A percentile compares a stretch with the other conserved stretches of the same genome.
These are phyloP conservation scores for Acmispon strigosus DNA, from an alignment of 306 rosid genomes.

Conservation along the genomic window DNA sequence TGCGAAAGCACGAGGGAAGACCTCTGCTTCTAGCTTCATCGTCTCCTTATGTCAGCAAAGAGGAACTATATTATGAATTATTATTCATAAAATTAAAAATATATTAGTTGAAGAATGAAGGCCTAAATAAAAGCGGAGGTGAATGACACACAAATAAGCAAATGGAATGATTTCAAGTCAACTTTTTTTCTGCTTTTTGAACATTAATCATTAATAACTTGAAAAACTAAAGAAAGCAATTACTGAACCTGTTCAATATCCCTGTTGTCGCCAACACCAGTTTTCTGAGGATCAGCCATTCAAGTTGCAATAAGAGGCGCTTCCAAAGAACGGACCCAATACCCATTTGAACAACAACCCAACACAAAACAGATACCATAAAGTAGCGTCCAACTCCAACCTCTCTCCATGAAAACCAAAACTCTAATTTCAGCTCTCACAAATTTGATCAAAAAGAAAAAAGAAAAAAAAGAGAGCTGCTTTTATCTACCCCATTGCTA, in stretches of 20 bases:
- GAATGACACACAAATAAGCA: not conserved
- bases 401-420: conserved; percentile 50
- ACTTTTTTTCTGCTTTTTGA: not conserved
- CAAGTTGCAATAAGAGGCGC: conserved; percentile 54
- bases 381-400: conserved; percentile 38
- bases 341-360: conserved; percentile 56
- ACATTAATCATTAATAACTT: not conserved
- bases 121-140: not conserved
- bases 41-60: not conserved
- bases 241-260: conserved; percentile 79
- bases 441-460: conserved; percentile 4
- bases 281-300: conserved; percentile 87
- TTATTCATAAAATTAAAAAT: not conserved
- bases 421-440: conserved; percentile 18
- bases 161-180: not conserved
- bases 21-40: conserved; percentile 14
- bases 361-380: conserved; percentile 32
- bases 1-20: conserved; percentile 10
- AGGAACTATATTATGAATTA: not conserved
- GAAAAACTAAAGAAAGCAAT: not conserved
- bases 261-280: conserved; percentile 53
- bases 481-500: conserved; percentile 43
- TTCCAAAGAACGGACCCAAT: conserved; percentile 45
- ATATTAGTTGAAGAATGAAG: not conserved
- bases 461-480: not conserved